Percentiles rank a stretch among this genome's conserved stretches.
These are phyloP conservation scores for Chaetothyriales sp. DNA, from an alignment of 2,329 filamentous ascomycete species.

Conservation along the genomic window DNA sequence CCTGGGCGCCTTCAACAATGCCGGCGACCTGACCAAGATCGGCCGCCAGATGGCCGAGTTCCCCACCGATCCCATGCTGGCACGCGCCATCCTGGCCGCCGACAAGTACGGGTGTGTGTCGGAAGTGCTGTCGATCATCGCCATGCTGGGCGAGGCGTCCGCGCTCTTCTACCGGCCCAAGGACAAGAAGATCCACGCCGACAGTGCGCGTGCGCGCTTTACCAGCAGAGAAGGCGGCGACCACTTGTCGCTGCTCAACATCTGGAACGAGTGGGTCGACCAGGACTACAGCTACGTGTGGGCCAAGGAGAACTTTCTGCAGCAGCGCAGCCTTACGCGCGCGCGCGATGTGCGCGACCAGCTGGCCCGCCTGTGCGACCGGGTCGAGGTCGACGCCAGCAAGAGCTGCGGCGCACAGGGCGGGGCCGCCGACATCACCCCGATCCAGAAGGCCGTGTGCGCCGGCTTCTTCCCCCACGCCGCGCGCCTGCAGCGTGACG, in stretches of 20 bases:
- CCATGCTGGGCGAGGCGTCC: slow-evolving; percentile 80
- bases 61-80: slow-evolving; percentile 80
- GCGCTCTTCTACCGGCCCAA: slow-evolving; percentile 90
- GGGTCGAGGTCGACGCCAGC: slow-evolving; percentile 64
- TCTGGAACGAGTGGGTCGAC: slow-evolving; percentile 94
- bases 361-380: slow-evolving; percentile 78
- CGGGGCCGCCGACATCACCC: slow-evolving; percentile 47
- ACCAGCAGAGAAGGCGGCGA: slow-evolving; percentile 85
- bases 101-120: slow-evolving; percentile 87
- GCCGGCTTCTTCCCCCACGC: slow-evolving; percentile 93
- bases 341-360: slow-evolving; percentile 89
- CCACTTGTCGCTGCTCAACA: slow-evolving; percentile 73
- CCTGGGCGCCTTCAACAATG: slow-evolving; percentile 74
- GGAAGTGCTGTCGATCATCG: slow-evolving; percentile 83
- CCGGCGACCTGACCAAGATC: slow-evolving; percentile 76
- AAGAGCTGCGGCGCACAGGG: slow-evolving; percentile 48
- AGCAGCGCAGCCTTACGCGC: slow-evolving; percentile 76
- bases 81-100: slow-evolving; percentile 75
- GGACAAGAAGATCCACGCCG: slow-evolving; percentile 93
- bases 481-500: slow-evolving; percentile 66
- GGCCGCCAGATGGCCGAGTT: slow-evolving; percentile 94
- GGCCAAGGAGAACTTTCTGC: slow-evolving; percentile 84
- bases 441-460: slow-evolving; percentile 77
- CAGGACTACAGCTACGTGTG: slow-evolving; percentile 78
- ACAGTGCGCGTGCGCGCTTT: slow-evolving; percentile 77